Evolutionary conservation across 2,329 filamentous ascomycete genomes (phyloP).

Genomic region (Magnaporthiopsis incrustans): DNA sequence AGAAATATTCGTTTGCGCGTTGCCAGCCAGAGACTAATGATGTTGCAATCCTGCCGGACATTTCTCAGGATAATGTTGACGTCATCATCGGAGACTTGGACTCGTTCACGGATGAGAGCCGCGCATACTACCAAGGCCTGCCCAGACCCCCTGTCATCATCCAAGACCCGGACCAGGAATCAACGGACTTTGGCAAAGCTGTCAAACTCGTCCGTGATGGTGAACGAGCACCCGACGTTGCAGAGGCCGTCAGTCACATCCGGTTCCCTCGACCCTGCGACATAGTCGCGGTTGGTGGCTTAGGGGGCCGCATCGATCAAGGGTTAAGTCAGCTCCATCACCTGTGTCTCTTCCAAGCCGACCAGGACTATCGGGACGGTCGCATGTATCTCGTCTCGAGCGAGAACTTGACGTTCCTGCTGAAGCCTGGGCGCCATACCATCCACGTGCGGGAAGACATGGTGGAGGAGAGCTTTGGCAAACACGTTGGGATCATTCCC

Average conservation of each 20-base stretch:
- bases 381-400: constrained; percentile 73
- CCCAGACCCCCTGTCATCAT: constrained; percentile 45
- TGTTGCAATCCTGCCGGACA: background rate
- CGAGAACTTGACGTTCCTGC: constrained; percentile 72
- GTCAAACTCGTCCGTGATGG: constrained; percentile 25
- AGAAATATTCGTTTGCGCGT: background rate
- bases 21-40: background rate
- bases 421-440: constrained; percentile 59
- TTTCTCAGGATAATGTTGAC: constrained; percentile 45
- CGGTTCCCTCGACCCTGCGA: constrained; percentile 37
- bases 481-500: constrained; percentile 81
- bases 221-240: constrained; percentile 75
- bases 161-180: constrained; percentile 70
- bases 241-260: constrained; percentile 60
- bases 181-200: constrained; percentile 87
- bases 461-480: constrained; percentile 51
- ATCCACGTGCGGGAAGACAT: constrained; percentile 53
- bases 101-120: constrained; percentile 59
- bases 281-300: constrained; percentile 74
- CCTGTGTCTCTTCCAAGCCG: constrained; percentile 56
- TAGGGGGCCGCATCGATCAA: constrained; percentile 89
- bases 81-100: constrained; percentile 87
- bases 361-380: constrained; percentile 40
- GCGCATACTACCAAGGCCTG: constrained; percentile 56
- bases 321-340: constrained; percentile 85